Conservation (phyloP, 2,329 filamentous ascomycete species). For the Cadophora malorum region DNA sequence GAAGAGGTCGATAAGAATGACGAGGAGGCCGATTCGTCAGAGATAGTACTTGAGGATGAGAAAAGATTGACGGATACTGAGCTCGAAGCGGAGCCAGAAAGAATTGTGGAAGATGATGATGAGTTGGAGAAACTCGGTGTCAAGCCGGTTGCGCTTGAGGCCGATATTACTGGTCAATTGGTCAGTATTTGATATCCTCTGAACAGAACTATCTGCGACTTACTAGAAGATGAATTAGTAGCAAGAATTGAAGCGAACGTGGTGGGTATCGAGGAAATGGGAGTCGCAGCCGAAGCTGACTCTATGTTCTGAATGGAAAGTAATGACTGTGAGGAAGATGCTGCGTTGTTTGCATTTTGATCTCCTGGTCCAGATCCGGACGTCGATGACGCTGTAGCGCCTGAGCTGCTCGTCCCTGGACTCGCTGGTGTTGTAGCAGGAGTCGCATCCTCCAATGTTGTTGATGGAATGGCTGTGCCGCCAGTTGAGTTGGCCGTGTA, state of each 20-base stretch:
- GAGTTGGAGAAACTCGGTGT: conserved; percentile 33
- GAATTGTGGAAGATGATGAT: conserved; percentile 28
- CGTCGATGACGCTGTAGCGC: conserved; percentile 25
- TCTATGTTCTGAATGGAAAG: conserved; percentile 31
- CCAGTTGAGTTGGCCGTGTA: conserved; percentile 29
- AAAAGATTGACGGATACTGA: conserved; percentile 23
- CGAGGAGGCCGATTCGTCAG: conserved; percentile 33
- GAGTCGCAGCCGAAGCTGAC: conserved; percentile 33
- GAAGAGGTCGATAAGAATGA: conserved; percentile 26
- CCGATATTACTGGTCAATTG: conserved; percentile 42
- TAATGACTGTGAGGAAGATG: conserved; percentile 38
- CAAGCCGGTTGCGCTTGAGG: conserved; percentile 35
- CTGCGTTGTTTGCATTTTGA: neutral
- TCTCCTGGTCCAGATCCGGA: conserved; percentile 13
- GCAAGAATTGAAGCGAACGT: conserved; percentile 40
- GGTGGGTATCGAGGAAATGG: conserved; percentile 39
- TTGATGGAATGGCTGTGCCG: conserved; percentile 20
- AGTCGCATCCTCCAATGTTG: conserved; percentile 24
- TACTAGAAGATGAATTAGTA: conserved; percentile 44
- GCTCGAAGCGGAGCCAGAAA: conserved; percentile 9
- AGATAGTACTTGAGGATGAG: conserved; percentile 25
- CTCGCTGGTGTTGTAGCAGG: conserved; percentile 25
- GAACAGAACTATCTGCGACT: conserved; percentile 23
- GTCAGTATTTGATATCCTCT: conserved; percentile 28
- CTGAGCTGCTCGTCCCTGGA: conserved; percentile 23